A percentile compares a stretch with the other conserved stretches of the same genome.
Evolutionary conservation across 352 stramenopile species (phyloP).

Genomic region (Globisporangium parvum): DNA sequence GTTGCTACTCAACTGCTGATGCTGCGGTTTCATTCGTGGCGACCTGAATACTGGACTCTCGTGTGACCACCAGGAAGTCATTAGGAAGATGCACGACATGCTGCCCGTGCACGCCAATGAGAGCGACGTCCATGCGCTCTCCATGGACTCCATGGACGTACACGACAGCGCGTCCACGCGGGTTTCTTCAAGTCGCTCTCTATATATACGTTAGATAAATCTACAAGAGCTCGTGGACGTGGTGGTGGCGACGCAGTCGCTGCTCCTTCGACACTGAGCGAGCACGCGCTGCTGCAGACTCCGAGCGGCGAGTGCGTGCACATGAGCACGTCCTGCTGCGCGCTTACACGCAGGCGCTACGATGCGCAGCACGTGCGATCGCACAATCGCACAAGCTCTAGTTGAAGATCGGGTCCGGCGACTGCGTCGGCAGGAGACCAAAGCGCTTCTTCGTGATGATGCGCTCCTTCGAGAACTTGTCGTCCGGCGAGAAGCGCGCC

Average conservation of each 20-base stretch:
- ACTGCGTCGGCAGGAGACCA: slow-evolving; percentile 95
- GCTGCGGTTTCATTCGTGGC: too few species aligned
- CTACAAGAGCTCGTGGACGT: slow-evolving; percentile 13
- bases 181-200: slow-evolving; percentile 10
- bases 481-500: slow-evolving; percentile 98
- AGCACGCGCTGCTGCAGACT: neutral
- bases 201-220: slow-evolving; percentile 25
- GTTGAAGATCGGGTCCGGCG: slow-evolving; percentile 81
- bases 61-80: slow-evolving; percentile 17
- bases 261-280: neutral
- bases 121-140: too few species aligned
- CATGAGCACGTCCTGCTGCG: too few species aligned
- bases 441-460: slow-evolving; percentile 99
- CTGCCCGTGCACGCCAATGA: too few species aligned
- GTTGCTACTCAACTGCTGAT: slow-evolving; percentile 1
- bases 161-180: neutral
- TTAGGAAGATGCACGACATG: neutral
- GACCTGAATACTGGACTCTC: neutral
- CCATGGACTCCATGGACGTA: too few species aligned
- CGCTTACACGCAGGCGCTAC: neutral
- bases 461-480: slow-evolving; percentile 98
- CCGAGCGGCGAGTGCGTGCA: neutral
- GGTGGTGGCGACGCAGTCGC: neutral
- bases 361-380: slow-evolving; percentile 8
- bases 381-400: slow-evolving; percentile 26